Percentiles rank a stretch among this genome's conserved stretches.
phyloP scores from a whole-genome alignment of 2,329 filamentous ascomycete species.

The Alternaria burnsii region DNA sequence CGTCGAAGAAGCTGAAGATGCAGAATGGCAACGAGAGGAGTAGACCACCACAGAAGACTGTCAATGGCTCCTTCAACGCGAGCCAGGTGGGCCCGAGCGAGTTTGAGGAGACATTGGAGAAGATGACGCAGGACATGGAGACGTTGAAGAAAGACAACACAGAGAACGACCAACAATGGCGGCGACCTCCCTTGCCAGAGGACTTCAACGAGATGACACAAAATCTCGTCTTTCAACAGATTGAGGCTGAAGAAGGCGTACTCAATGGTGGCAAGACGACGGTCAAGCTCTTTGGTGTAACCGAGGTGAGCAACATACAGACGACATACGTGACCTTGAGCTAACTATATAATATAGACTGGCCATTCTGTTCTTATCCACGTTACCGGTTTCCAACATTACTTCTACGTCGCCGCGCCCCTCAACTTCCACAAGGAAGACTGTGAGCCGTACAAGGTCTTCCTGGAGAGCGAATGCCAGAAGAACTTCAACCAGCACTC shows the following conservation, averaged over 20 bases:
- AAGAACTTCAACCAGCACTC: conserved; percentile 63
- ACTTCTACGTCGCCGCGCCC: conserved; percentile 91
- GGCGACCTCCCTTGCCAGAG: conserved; percentile 65
- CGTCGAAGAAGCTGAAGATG: conserved; percentile 84
- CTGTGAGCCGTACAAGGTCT: conserved; percentile 79
- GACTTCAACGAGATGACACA: conserved; percentile 71
- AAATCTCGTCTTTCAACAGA: conserved; percentile 89
- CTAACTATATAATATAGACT: conserved; percentile 49
- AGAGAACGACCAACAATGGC: conserved; percentile 95
- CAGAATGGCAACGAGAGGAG: conserved; percentile 67
- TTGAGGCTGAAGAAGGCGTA: conserved; percentile 91
- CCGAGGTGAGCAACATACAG: conserved; percentile 63
- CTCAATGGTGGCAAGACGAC: conserved; percentile 78
- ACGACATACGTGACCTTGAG: neutral
- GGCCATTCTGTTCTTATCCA: conserved; percentile 95
- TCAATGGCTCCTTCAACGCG: conserved; percentile 64
- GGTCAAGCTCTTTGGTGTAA: conserved; percentile 94
- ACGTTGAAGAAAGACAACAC: conserved; percentile 85
- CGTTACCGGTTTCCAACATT: conserved; percentile 95
- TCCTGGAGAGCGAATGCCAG: conserved; percentile 80
- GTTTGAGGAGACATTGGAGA: conserved; percentile 96
- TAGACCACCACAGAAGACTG: conserved; percentile 70
- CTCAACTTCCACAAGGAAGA: conserved; percentile 81
- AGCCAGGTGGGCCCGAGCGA: conserved; percentile 86
- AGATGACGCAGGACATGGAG: conserved; percentile 91